A percentile compares a stretch with the other conserved stretches of the same genome.
Evolutionary conservation across 2,329 filamentous ascomycete species (phyloP).

Genomic region (Venturiaceae sp.): DNA sequence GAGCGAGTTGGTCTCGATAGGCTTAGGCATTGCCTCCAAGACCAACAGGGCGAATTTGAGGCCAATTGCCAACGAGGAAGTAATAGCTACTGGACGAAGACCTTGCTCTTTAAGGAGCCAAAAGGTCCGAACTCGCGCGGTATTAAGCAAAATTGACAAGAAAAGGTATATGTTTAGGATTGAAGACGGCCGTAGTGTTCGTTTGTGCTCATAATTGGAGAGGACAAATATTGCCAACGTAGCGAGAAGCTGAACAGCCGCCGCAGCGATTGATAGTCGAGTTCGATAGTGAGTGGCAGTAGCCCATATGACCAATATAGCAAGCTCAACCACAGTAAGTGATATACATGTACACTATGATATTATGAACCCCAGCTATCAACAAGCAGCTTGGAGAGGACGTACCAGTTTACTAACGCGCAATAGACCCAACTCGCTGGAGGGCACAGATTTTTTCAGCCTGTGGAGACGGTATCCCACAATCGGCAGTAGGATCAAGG

Average conservation of each 20-base stretch:
- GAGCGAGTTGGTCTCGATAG: neutral
- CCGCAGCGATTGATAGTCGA: neutral
- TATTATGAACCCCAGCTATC: too few relatives aligned
- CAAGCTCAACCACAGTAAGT: neutral
- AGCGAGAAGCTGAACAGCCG: neutral
- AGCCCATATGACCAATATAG: neutral
- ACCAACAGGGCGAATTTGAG: neutral
- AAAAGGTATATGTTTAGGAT: neutral
- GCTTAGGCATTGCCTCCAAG: neutral
- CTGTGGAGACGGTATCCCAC: neutral
- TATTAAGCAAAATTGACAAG: constrained; percentile 8
- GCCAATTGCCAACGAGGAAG: neutral
- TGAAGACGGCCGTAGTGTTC: neutral
- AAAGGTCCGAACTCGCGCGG: constrained; percentile 13
- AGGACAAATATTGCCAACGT: neutral
- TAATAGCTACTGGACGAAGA: constrained; percentile 17
- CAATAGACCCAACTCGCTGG: neutral
- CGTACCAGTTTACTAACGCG: neutral
- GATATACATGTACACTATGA: neutral
- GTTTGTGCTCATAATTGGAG: neutral
- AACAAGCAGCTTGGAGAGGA: neutral
- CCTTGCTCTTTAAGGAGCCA: constrained; percentile 12
- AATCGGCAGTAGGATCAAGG: neutral
- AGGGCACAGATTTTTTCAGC: neutral
- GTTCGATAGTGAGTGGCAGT: neutral